phyloP scores from a whole-genome alignment of 257 asterid species.

The Ilex asprella region DNA sequence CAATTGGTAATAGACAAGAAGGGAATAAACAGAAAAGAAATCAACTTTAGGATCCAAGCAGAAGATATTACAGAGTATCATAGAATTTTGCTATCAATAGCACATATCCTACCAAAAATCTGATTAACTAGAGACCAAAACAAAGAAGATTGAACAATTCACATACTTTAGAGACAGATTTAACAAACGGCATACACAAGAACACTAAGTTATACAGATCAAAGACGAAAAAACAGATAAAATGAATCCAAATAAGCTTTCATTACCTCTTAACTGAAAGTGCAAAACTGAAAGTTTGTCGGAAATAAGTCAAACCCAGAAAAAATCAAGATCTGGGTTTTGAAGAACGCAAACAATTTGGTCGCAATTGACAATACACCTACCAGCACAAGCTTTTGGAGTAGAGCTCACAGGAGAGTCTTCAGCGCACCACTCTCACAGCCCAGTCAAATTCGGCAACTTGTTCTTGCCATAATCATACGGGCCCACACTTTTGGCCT shows the following conservation, averaged over 20 bases:
- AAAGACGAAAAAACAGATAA: slow-evolving; percentile 3
- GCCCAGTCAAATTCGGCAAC: too few relatives aligned
- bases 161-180: neutral
- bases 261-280: slow-evolving; percentile 11
- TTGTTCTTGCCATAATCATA: too few relatives aligned
- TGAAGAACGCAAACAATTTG: slow-evolving; percentile 6
- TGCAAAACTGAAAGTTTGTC: slow-evolving; percentile 7
- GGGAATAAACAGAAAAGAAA: neutral
- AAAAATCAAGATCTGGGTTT: slow-evolving; percentile 3
- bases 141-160: neutral
- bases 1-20: neutral
- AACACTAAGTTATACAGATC: neutral
- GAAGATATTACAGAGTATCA: neutral
- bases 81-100: neutral
- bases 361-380: too few relatives aligned
- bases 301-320: slow-evolving; percentile 11
- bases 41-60: neutral
- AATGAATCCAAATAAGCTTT: neutral
- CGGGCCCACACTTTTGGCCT: too few relatives aligned
- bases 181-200: neutral
- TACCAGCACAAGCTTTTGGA: too few relatives aligned
- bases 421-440: too few relatives aligned
- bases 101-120: neutral
- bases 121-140: neutral
- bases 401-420: too few relatives aligned